Base-by-base conservation (phyloP, 2,329 filamentous ascomycete species). In the Monosporascus sp. region DNA sequence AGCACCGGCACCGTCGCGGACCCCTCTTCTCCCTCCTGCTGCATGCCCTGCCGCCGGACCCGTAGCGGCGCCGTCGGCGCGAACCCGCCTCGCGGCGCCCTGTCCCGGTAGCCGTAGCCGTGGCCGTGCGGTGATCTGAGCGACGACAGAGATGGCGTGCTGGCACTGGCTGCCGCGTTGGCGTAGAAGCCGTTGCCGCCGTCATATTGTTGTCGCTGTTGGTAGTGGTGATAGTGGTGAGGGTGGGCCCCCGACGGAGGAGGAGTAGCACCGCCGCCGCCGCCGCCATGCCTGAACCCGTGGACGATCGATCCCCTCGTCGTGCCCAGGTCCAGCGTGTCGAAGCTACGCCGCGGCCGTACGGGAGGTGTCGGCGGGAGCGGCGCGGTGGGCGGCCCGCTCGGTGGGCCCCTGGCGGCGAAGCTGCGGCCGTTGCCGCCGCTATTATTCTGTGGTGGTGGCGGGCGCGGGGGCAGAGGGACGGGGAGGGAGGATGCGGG, bases 321-420 rank as follows among this genome's bases (percentile, higher is more conserved):
- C 40, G 8, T 35, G 3, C 37, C 37, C 37, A 50, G 48, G 1
- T 35, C 48, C 2, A 61, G 48, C 19, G 50, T 48, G 26, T 60
- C 59, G 43, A 59, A 58, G n/a, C 59, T 60, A 27, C 60, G 48
- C 37, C 53, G 52, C 8, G 57, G 54, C 22, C 57, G 58, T 38
- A 46, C 11, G 2, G 54, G 59, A 7, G 64, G 64, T 22, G 55
- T 55, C 5, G 61, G 62, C 1, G 64, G 64, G 1, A 64, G 44
- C 14, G 58, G 55, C 7, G 8, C 8, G 3, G 45, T 49, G n/a
- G 59, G 61, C 5, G 63, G 64, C 1, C 55, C 54, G 26, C 56
- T 58, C 3, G 60, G 40, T 17, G 58, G 43, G 24, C 43, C 43
- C n/a, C 1, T 7, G 8, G 24, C 3, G 22, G 43, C 16, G 43